Percentiles rank a stretch among this genome's conserved stretches.
These are phyloP conservation scores for Canavalia gladiata DNA, from an alignment of 306 rosid genomes.

Conservation along the genomic window DNA sequence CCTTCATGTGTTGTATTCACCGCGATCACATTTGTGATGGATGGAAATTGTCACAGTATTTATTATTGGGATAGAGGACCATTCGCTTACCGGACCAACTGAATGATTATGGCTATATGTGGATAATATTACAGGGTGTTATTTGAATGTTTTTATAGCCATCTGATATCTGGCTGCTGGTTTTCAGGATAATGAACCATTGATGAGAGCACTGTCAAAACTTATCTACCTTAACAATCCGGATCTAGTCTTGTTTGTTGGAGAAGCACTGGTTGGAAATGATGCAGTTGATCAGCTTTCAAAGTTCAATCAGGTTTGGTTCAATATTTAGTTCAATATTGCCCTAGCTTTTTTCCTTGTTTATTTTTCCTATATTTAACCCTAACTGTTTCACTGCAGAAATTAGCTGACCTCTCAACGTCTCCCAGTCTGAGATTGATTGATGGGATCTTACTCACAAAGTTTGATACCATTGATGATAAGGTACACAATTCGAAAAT, in stretches of 20 bases:
- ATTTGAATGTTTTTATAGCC: not conserved
- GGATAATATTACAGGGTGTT: not conserved
- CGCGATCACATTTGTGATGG: too few relatives aligned
- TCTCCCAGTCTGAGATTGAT: conserved; percentile 68
- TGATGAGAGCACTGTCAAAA: conserved; percentile 95
- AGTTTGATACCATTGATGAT: conserved; percentile 90
- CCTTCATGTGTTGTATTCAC: too few relatives aligned
- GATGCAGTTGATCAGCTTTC: conserved; percentile 96
- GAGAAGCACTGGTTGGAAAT: conserved; percentile 75
- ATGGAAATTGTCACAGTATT: too few relatives aligned
- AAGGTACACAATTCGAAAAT: conserved; percentile 63
- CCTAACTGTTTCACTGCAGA: conserved; percentile 56
- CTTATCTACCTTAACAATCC: conserved; percentile 86
- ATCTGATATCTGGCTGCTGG: conserved; percentile 13
- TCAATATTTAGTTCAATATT: conserved; percentile 14
- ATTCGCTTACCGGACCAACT: not conserved
- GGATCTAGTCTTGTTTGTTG: conserved; percentile 90
- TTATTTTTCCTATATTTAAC: conserved; percentile 10
- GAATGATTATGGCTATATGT: not conserved
- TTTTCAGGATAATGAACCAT: conserved; percentile 87
- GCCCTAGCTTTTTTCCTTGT: not conserved
- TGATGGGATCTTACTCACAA: conserved; percentile 92
- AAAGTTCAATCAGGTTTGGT: conserved; percentile 82
- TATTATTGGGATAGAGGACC: conserved; percentile 14
- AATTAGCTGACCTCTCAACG: conserved; percentile 80